These are phyloP conservation scores for Umbelopsis isabellina DNA, from an alignment of 192 early-diverging fungal genomes.

Conservation along the genomic window DNA sequence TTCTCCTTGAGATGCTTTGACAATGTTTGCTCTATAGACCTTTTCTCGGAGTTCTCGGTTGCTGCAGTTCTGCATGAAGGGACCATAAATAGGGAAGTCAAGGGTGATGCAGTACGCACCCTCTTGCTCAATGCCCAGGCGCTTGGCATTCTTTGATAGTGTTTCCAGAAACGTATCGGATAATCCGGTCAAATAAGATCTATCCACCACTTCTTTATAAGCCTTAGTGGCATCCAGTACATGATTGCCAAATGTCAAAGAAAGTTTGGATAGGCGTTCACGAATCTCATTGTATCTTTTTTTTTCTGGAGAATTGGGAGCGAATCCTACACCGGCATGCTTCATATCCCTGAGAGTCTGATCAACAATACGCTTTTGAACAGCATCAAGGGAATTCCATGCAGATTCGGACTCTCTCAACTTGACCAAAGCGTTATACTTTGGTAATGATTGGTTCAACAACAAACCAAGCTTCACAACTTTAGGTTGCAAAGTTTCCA, in stretches of 20 bases:
- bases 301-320: conserved; percentile 44
- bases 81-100: conserved; percentile 53
- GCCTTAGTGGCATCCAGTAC: conserved; percentile 60
- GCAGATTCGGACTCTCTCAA: conserved; percentile 36
- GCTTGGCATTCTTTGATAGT: conserved; percentile 48
- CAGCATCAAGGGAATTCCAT: conserved; percentile 44
- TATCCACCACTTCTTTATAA: conserved; percentile 50
- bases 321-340: conserved; percentile 50
- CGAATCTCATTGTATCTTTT: conserved; percentile 55
- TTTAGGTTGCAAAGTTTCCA: conserved; percentile 48
- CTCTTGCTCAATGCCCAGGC: conserved; percentile 38
- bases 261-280: conserved; percentile 52
- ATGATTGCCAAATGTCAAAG: conserved; percentile 54
- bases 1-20: conserved; percentile 51
- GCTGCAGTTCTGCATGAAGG: conserved; percentile 61
- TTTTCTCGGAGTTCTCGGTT: conserved; percentile 55
- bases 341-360: conserved; percentile 53
- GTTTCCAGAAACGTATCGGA: conserved; percentile 44
- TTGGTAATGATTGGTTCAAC: conserved; percentile 58
- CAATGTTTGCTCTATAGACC: conserved; percentile 55
- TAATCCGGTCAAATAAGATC: conserved; percentile 47
- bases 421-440: conserved; percentile 53
- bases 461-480: conserved; percentile 51
- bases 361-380: conserved; percentile 57
- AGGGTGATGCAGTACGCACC: conserved; percentile 58